Base-by-base conservation (phyloP, 805 yeast species). In the Kluyveromyces nonfermentans region DNA sequence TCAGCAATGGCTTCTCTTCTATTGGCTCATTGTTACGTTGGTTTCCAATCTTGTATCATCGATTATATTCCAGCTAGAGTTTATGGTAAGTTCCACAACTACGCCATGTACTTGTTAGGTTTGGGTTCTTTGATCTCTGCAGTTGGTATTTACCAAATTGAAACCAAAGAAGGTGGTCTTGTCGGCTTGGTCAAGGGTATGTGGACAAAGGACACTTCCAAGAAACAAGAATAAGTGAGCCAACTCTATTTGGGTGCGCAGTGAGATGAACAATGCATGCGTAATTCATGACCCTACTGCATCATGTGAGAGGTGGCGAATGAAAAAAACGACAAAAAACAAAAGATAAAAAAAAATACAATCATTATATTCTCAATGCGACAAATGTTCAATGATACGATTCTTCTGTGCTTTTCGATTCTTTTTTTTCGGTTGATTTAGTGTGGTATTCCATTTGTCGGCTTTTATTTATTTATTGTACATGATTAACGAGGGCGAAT, bases 31-130 rank as follows among this genome's bases (percentile, higher is more conserved):
- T 73, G 83, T 45, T 86, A 82, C 64, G 76, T 83, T 54, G 98
- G 97, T 10, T 77, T 93, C 67, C 83, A 83, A 64, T 73, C 94
- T 37, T 90, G 97, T 71, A 88, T 93, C 57, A 81, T 81, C 47
- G 98, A 90, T 67, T 93, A 90, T 68, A 82, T 90, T 44, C 97
- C 96, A 35, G 67, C 71, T 60, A 77, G 98, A 63, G 85, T 81
- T 19, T 93, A 82, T 65, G 96, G 96, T 32, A 63, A 71, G 35
- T 77, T 85, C 74, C 82, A 86, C 67, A 72, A 73, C 48, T 68
- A 74, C 33, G 89, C 95, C 45, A 68, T 78, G 71, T 73, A 72
- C 49, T 61, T 87, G 45, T 74, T 93, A 55, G 74, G 78, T 33
- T 67, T 80, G 2, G 97, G 97, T 33, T 72, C 95, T 2, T 70